Evolutionary conservation across 148 eudicot genomes (phyloP).

Genomic region (Chenopodium suecicum): DNA sequence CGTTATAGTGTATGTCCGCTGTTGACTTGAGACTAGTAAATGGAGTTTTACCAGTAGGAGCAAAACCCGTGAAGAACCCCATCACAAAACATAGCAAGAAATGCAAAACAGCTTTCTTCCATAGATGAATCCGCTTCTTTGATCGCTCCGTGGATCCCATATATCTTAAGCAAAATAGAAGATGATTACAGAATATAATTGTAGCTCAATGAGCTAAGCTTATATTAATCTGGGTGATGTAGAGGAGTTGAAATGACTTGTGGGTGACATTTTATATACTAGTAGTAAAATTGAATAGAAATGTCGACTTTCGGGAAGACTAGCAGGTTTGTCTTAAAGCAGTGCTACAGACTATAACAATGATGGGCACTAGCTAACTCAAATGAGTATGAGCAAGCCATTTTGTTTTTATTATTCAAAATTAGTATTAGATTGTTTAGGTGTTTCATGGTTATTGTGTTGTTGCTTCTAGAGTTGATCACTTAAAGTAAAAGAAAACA

Average conservation of each 20-base stretch:
- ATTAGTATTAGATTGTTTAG: conserved; percentile 14
- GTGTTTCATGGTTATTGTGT: conserved; percentile 30
- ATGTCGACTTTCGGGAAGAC: not conserved
- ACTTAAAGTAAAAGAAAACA: conserved; percentile 63
- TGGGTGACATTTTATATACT: conserved; percentile 17
- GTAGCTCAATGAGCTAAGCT: not conserved
- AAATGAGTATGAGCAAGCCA: conserved; percentile 3
- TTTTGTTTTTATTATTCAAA: conserved; percentile 5
- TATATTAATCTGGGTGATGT: not conserved
- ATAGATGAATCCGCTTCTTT: conserved; percentile 53
- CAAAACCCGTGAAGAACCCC: conserved; percentile 89
- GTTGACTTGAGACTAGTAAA: conserved; percentile 19
- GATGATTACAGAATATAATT: not conserved
- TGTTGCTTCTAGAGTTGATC: conserved; percentile 50
- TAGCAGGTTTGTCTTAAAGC: not conserved
- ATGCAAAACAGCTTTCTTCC: conserved; percentile 77
- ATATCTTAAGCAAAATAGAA: not conserved
- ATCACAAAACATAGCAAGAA: conserved; percentile 76
- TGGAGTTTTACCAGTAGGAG: conserved; percentile 61
- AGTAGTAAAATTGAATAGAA: conserved; percentile 5
- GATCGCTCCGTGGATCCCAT: conserved; percentile 69
- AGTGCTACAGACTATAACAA: conserved; percentile 19
- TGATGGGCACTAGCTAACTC: conserved; percentile 48
- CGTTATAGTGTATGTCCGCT: conserved; percentile 19
- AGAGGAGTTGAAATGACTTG: conserved; percentile 5